These are phyloP conservation scores for Triglochin maritima DNA, from an alignment of 106 monocot species.

Conservation along the genomic window DNA sequence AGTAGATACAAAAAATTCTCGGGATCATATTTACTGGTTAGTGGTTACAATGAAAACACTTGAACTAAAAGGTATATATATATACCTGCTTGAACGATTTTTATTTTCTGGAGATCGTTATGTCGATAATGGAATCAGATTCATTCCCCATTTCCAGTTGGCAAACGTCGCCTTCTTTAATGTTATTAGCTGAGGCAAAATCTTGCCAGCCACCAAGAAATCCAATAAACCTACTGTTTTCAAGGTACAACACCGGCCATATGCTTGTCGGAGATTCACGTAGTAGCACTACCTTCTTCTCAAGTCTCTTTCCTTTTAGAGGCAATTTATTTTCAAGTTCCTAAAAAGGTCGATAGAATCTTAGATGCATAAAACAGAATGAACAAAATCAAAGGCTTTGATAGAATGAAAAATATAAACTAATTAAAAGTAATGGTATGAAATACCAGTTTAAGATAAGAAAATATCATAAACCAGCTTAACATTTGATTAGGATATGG, in stretches of 20 bases:
- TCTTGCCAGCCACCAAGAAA: conserved; percentile 33
- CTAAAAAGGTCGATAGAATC: conserved; percentile 8
- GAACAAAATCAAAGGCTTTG: neutral
- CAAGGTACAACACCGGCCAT: conserved; percentile 33
- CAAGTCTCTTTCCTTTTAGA: conserved; percentile 2
- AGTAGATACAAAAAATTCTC: too few species aligned
- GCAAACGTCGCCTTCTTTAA: conserved; percentile 28
- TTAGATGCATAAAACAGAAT: neutral
- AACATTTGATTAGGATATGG: neutral
- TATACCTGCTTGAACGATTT: neutral
- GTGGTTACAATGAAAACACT: neutral
- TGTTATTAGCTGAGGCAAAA: conserved; percentile 18
- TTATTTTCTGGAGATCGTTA: conserved; percentile 9
- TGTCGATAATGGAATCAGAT: conserved; percentile 7
- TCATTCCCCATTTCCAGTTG: conserved; percentile 10
- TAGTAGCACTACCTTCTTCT: conserved; percentile 20
- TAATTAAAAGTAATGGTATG: neutral
- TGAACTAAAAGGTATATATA: neutral
- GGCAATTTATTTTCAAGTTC: conserved; percentile 13
- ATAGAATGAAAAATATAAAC: neutral
- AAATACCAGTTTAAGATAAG: neutral
- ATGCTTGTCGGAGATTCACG: conserved; percentile 16
- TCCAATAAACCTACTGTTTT: conserved; percentile 17
- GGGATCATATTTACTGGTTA: neutral
- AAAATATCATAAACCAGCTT: neutral